Evolutionary conservation across 495 filamentous ascomycete species (phyloP).

Genomic region (Trichoderma gamsii): DNA sequence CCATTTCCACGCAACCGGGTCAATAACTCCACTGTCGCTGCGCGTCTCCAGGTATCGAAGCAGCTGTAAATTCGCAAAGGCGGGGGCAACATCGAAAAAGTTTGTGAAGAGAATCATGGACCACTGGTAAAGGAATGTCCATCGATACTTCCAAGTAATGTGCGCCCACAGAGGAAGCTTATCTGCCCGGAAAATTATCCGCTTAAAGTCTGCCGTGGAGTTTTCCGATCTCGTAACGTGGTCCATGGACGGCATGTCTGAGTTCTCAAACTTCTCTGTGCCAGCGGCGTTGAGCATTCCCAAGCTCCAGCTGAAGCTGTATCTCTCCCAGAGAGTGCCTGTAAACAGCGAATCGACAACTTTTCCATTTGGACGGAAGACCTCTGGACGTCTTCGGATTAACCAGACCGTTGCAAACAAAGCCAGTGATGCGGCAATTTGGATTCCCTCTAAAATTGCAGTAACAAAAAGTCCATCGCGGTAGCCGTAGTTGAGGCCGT

Average conservation of each 20-base stretch:
- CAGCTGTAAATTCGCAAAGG: slow-evolving; percentile 1
- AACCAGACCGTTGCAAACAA: background rate
- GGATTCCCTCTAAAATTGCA: background rate
- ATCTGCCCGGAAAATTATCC: background rate
- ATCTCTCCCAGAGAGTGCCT: background rate
- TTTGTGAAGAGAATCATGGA: background rate
- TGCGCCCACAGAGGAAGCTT: background rate
- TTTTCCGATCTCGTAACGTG: slow-evolving; percentile 2
- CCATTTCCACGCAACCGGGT: background rate
- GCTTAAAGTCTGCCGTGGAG: background rate
- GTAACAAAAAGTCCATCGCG: background rate
- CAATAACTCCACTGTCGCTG: background rate
- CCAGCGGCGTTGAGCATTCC: background rate
- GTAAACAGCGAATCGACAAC: background rate
- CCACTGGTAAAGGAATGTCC: background rate
- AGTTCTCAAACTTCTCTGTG: slow-evolving; percentile 1
- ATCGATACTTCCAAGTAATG: slow-evolving; percentile 1
- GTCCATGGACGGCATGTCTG: background rate
- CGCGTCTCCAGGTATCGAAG: slow-evolving; percentile 1
- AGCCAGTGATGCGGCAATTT: background rate
- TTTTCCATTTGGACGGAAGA: background rate
- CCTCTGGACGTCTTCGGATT: background rate
- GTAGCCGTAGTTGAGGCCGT: background rate
- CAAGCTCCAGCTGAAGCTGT: background rate
- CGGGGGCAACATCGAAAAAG: slow-evolving; percentile 3